Base-by-base conservation (phyloP, 768 basidiomycete species). In the Russula virescens region DNA sequence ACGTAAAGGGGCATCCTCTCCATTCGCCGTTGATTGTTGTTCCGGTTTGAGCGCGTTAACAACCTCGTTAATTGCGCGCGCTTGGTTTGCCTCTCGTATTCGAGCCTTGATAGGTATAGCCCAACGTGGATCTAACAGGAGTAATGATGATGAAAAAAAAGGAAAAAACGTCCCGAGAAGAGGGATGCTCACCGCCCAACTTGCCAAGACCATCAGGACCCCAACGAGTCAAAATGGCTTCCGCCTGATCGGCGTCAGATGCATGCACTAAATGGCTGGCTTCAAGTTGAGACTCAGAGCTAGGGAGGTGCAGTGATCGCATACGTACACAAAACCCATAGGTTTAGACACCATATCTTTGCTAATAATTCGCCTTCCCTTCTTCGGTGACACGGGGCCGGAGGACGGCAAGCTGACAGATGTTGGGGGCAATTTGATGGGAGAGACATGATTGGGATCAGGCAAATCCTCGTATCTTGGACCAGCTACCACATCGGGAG, bases 331-430 rank as follows among this genome's bases (percentile, higher is more conserved):
- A 72, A 94, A 94, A 67, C 84, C 87, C 23, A 81, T 89, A 6
- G 93, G 93, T 60, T 77, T 82, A 18, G 90, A 91, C 5, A 95
- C 87, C 88, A 93, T 93, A 69, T 92, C 90, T 73, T 94, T 94
- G 76, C 83, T 89, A 69, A 94, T 89, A 69, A 94, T 84, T 68
- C 84, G 78, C 67, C 83, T 82, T 45, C 78, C 80, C 75, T 85
- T 87, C 71, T 80, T 80, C 47, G 67, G 71, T 46, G 61, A 63
- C 23, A 68, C 50, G 45, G 67, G 61, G 50, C 73, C 73, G 11
- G 69, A 58, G 19, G 76, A 68, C 21, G 72, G 70, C 13, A 74
- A 64, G 28, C 78, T 73, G 55, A 71, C 72, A 57, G 70, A 69
- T 28, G 72, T 48, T 38, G 66, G 42, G 35, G 66, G 26, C 62